These are phyloP conservation scores for Paraphoma sp. DNA, from an alignment of 2,329 filamentous ascomycete genomes.

Conservation along the genomic window DNA sequence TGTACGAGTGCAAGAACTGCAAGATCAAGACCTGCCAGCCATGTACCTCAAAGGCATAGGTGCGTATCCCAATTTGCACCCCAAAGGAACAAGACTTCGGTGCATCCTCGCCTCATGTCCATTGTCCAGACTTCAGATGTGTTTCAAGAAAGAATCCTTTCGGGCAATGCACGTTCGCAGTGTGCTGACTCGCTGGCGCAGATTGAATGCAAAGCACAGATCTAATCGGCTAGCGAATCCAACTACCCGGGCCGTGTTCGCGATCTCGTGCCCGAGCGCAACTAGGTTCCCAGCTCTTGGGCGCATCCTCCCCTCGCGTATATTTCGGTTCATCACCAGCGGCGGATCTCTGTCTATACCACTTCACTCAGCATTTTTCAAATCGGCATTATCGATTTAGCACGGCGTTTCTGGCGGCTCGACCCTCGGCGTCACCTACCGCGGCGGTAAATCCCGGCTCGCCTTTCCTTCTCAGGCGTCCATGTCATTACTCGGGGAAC, in stretches of 20 bases:
- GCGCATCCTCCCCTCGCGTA: background rate
- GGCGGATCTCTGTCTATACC: slow-evolving; percentile 12
- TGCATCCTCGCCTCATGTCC: background rate
- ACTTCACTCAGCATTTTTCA: slow-evolving; percentile 18
- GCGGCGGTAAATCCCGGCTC: slow-evolving; percentile 32
- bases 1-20: slow-evolving; percentile 59
- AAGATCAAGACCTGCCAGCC: slow-evolving; percentile 59
- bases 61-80: no score
- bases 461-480: slow-evolving; percentile 23
- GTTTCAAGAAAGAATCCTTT: slow-evolving; percentile 14
- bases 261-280: slow-evolving; percentile 13
- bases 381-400: slow-evolving; percentile 39
- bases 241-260: slow-evolving; percentile 13
- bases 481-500: slow-evolving; percentile 28
- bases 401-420: slow-evolving; percentile 44
- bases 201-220: slow-evolving; percentile 27
- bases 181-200: slow-evolving; percentile 34
- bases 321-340: slow-evolving; percentile 8
- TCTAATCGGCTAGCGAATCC: slow-evolving; percentile 31
- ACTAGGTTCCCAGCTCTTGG: background rate
- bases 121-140: slow-evolving; percentile 7
- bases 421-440: slow-evolving; percentile 22
- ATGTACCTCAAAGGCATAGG: slow-evolving; percentile 54
- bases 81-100: no score
- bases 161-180: slow-evolving; percentile 18